These are phyloP conservation scores for Elsinoe australis DNA, from an alignment of 2,329 filamentous ascomycete species.

Conservation along the genomic window DNA sequence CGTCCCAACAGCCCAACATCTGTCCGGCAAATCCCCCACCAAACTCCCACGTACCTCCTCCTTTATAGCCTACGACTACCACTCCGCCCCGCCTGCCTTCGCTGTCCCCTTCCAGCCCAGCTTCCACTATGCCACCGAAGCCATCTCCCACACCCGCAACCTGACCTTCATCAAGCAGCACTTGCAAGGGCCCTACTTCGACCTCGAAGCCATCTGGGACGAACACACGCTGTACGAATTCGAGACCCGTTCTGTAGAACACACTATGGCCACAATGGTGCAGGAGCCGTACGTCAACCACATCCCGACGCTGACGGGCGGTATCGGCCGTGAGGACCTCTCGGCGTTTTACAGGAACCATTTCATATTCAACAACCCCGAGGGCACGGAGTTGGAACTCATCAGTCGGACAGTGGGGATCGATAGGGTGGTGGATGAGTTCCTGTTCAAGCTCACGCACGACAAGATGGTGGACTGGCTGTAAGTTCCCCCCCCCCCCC, in stretches of 20 bases:
- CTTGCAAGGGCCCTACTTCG: conserved; percentile 59
- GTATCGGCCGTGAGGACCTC: conserved; percentile 56
- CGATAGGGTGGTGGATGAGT: conserved; percentile 55
- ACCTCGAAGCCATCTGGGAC: conserved; percentile 62
- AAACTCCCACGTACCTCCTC: conserved; percentile 15
- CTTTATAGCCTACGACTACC: conserved; percentile 37
- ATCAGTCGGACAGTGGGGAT: conserved; percentile 55
- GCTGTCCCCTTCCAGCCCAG: conserved; percentile 44
- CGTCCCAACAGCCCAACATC: conserved; percentile 25
- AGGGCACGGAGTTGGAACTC: conserved; percentile 59
- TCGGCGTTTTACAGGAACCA: conserved; percentile 63
- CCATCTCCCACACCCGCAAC: conserved; percentile 58
- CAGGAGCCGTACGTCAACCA: conserved; percentile 73
- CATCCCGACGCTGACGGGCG: conserved; percentile 61
- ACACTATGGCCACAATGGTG: conserved; percentile 77
- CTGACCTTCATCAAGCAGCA: conserved; percentile 57
- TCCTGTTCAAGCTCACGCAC: conserved; percentile 54
- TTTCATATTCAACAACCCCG: conserved; percentile 67
- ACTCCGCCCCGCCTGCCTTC: conserved; percentile 40
- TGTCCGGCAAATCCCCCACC: conserved; percentile 23
- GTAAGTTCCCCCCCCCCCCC: conserved; percentile 24
- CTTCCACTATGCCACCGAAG: conserved; percentile 49
- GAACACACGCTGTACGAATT: conserved; percentile 70
- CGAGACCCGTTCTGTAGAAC: conserved; percentile 56
- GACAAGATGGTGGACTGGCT: conserved; percentile 49